phyloP scores from a whole-genome alignment of 306 rosid species.

The Cucurbita pepo region DNA sequence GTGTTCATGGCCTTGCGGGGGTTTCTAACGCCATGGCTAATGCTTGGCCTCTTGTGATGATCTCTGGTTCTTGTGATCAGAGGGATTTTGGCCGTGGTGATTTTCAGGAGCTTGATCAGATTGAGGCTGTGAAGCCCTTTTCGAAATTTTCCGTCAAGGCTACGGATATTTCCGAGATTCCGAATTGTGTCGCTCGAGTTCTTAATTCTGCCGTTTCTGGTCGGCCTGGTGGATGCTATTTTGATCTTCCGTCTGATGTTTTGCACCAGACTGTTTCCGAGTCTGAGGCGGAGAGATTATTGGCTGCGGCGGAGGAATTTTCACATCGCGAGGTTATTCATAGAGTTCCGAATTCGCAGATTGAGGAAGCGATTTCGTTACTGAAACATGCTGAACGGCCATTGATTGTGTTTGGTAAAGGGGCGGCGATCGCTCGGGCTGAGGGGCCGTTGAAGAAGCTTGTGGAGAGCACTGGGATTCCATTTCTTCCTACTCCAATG shows the following conservation, averaged over 20 bases:
- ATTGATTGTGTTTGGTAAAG: conserved; percentile 76
- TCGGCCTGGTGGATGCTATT: conserved; percentile 76
- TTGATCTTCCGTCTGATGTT: conserved; percentile 82
- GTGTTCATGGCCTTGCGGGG: conserved; percentile 95
- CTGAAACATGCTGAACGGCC: conserved; percentile 62
- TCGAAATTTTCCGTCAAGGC: conserved; percentile 56
- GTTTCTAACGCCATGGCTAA: conserved; percentile 65
- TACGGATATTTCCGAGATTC: conserved; percentile 39
- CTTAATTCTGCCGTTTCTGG: conserved; percentile 32
- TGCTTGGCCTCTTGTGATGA: conserved; percentile 76
- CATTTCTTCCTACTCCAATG: conserved; percentile 93
- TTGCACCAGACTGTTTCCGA: conserved; percentile 44
- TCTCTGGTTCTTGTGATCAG: conserved; percentile 91
- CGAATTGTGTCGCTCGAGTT: conserved; percentile 38
- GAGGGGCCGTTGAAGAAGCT: conserved; percentile 44
- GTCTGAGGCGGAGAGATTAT: conserved; percentile 43
- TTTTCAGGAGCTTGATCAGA: conserved; percentile 90
- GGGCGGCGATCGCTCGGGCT: conserved; percentile 73
- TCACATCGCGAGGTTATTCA: neutral
- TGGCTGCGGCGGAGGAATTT: conserved; percentile 22
- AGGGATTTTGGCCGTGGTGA: conserved; percentile 74
- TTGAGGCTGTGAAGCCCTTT: conserved; percentile 59
- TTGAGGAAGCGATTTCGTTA: conserved; percentile 37
- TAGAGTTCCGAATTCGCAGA: conserved; percentile 9
- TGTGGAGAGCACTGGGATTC: conserved; percentile 71